These are phyloP conservation scores for Westerdykella sp. DNA, from an alignment of 2,329 filamentous ascomycete species.

Conservation along the genomic window DNA sequence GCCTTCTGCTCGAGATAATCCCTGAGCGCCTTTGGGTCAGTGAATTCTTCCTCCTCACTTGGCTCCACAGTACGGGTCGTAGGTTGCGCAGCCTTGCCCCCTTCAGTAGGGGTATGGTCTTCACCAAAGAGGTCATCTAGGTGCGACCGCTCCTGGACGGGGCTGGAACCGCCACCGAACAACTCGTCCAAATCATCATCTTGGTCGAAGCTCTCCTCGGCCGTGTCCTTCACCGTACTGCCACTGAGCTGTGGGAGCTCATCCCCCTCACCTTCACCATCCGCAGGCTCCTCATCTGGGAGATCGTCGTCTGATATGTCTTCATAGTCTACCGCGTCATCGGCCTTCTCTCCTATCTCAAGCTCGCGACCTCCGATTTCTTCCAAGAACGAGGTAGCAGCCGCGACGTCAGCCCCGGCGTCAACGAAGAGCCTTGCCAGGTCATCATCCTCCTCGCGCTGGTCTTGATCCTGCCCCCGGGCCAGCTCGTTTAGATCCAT, in stretches of 20 bases:
- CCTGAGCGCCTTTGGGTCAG: conserved; percentile 26
- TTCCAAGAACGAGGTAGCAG: conserved; percentile 13
- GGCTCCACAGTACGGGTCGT: conserved; percentile 12
- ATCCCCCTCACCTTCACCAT: conserved; percentile 13
- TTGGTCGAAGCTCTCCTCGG: conserved; percentile 13
- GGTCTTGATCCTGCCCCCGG: background rate
- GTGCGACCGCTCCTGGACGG: conserved; percentile 18
- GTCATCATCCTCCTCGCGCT: background rate
- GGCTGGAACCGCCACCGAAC: conserved; percentile 53
- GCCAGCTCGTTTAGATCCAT: background rate
- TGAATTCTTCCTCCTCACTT: conserved; percentile 18
- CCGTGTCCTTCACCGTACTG: conserved; percentile 24
- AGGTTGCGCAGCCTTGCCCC: conserved; percentile 13
- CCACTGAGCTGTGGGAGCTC: conserved; percentile 24
- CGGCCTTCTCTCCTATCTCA: conserved; percentile 67
- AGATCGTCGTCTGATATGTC: conserved; percentile 90
- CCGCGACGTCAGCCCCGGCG: conserved; percentile 13
- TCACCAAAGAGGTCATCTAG: conserved; percentile 36
- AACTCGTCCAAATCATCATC: conserved; percentile 60
- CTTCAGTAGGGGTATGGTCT: conserved; percentile 15
- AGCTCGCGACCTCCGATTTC: conserved; percentile 33
- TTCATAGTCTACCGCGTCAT: conserved; percentile 84
- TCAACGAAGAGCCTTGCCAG: background rate
- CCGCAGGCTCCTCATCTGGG: conserved; percentile 58
- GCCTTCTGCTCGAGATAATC: conserved; percentile 31